Conservation (phyloP, 1,284 basidiomycete genomes). For the Laetiporus sulphureus region DNA sequence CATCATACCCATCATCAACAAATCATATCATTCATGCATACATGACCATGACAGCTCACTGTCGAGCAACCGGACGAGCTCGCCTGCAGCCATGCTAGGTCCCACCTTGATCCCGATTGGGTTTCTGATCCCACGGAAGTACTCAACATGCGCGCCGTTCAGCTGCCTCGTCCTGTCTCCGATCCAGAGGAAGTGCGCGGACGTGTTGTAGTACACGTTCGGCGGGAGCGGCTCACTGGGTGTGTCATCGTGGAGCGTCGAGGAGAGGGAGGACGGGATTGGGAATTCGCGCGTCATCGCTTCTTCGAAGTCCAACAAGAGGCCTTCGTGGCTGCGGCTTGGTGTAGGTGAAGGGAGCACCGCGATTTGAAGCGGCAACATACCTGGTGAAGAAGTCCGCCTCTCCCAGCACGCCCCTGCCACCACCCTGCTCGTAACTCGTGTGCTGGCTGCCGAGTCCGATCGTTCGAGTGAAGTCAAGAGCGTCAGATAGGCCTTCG, state of each 20-base stretch:
- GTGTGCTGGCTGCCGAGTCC: conserved; percentile 52
- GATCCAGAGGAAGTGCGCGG: conserved; percentile 95
- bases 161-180: conserved; percentile 95
- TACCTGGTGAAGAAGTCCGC: conserved; percentile 94
- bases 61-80: conserved; percentile 77
- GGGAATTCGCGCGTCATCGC: conserved; percentile 75
- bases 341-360: conserved; percentile 4
- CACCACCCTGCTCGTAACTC: conserved; percentile 62
- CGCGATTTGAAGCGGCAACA: conserved; percentile 15
- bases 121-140: conserved; percentile 91
- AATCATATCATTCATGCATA: too few species aligned
- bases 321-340: conserved; percentile 78
- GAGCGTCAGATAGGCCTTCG: conserved; percentile 80
- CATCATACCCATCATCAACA: too few species aligned
- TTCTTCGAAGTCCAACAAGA: conserved; percentile 92
- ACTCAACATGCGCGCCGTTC: conserved; percentile 92
- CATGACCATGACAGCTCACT: too few species aligned
- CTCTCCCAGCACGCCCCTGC: conserved; percentile 74
- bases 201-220: conserved; percentile 75
- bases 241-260: conserved; percentile 23
- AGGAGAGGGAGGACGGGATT: conserved; percentile 23
- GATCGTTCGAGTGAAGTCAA: conserved; percentile 91
- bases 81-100: conserved; percentile 76
- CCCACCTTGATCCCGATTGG: conserved; percentile 98
- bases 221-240: conserved; percentile 11